Conservation (phyloP, 2,329 filamentous ascomycete species). For the Paraconiothyrium sp. region DNA sequence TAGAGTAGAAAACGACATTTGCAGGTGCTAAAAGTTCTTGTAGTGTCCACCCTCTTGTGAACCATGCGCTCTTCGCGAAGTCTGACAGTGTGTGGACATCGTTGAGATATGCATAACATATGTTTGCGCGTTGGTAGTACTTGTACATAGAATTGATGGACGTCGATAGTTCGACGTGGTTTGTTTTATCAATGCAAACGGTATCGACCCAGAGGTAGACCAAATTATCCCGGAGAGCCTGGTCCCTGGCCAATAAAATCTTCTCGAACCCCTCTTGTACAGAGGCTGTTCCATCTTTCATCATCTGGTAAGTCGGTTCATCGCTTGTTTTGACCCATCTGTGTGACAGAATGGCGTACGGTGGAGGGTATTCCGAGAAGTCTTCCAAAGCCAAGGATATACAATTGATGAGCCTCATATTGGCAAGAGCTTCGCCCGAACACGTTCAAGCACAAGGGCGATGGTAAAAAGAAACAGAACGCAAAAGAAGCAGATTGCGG, state of each 20-base stretch:
- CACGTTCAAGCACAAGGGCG: too few relatives aligned
- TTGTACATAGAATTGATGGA: constrained; percentile 28
- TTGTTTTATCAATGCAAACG: constrained; percentile 23
- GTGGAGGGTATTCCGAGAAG: neutral
- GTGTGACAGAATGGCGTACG: constrained; percentile 13
- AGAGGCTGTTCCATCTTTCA: neutral
- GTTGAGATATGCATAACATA: constrained; percentile 23
- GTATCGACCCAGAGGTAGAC: constrained; percentile 21
- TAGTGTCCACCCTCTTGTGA: constrained; percentile 15
- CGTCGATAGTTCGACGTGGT: constrained; percentile 18
- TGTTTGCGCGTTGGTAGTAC: constrained; percentile 17
- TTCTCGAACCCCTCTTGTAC: neutral
- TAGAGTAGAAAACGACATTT: constrained; percentile 18
- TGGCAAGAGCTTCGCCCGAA: neutral
- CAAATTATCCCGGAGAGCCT: neutral
- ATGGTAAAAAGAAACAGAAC: too few relatives aligned
- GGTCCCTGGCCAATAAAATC: neutral
- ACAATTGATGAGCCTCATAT: neutral
- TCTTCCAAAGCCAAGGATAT: neutral
- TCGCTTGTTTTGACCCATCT: neutral
- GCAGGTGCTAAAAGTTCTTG: constrained; percentile 2
- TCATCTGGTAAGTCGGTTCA: neutral
- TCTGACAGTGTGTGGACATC: constrained; percentile 12
- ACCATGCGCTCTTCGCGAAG: constrained; percentile 5
- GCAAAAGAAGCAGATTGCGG: too few relatives aligned